These are phyloP conservation scores for Tylopilus plumbeoviolaceoides DNA, from an alignment of 768 basidiomycete species.

Conservation along the genomic window DNA sequence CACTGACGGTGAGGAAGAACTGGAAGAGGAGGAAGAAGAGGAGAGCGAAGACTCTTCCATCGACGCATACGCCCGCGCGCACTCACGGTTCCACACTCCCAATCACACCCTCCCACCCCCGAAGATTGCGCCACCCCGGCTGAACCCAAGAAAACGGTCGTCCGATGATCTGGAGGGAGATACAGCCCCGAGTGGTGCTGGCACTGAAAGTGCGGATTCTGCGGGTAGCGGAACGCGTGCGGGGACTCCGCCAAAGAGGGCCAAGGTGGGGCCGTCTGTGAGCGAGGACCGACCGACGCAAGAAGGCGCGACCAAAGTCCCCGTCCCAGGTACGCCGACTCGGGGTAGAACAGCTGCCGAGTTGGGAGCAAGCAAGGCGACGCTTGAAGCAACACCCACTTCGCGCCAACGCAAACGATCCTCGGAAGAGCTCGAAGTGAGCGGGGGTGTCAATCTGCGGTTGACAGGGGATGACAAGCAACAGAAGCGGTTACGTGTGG, in stretches of 20 bases:
- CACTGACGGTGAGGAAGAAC: slow-evolving; percentile 12
- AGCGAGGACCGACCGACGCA: slow-evolving; percentile 9
- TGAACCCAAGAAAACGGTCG: slow-evolving; percentile 33
- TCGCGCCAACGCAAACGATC: slow-evolving; percentile 42
- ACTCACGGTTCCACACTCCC: slow-evolving; percentile 7
- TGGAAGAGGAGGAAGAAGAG: slow-evolving; percentile 24
- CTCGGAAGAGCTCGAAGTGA: slow-evolving; percentile 45
- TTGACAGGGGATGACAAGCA: slow-evolving; percentile 16
- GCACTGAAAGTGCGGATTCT: neutral
- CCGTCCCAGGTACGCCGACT: neutral
- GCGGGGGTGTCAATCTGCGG: slow-evolving; percentile 7
- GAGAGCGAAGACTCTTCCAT: slow-evolving; percentile 24
- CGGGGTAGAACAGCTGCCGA: neutral
- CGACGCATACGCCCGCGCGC: slow-evolving; percentile 4
- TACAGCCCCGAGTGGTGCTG: neutral
- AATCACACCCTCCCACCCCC: neutral
- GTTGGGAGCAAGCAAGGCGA: neutral
- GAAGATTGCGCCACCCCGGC: slow-evolving; percentile 10
- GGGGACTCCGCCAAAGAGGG: slow-evolving; percentile 41
- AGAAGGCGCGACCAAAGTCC: neutral
- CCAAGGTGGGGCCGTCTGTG: slow-evolving; percentile 18
- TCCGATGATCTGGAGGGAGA: slow-evolving; percentile 37
- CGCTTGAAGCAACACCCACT: slow-evolving; percentile 4
- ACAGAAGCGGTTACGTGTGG: slow-evolving; percentile 30
- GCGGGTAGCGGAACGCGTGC: slow-evolving; percentile 7